Percentiles rank a stretch among this genome's conserved stretches.
Evolutionary conservation across 202 grass and related monocot species (phyloP).

Genomic region (Hordeum pubiflorum): DNA sequence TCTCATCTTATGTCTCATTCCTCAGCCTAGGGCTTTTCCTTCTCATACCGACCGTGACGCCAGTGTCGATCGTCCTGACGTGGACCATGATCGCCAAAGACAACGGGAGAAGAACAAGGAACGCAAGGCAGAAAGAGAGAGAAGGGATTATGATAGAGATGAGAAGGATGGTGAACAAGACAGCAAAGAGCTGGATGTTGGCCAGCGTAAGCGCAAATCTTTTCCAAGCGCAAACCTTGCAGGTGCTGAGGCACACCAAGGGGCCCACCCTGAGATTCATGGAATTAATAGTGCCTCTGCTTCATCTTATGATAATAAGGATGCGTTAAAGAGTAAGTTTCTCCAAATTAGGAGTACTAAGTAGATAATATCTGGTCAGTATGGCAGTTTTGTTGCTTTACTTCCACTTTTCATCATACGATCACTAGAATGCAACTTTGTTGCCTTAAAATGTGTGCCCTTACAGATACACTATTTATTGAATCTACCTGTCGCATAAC

Average conservation of each 20-base stretch:
- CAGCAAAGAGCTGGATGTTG: constrained; percentile 56
- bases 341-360: neutral
- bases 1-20: neutral
- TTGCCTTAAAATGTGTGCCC: neutral
- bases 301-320: constrained; percentile 84
- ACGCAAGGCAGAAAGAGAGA: constrained; percentile 73
- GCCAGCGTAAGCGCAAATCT: constrained; percentile 48
- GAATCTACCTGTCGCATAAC: neutral
- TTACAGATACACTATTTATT: neutral
- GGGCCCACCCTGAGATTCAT: constrained; percentile 43
- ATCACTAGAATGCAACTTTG: too few relatives aligned
- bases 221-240: constrained; percentile 41
- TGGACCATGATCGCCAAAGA: constrained; percentile 78
- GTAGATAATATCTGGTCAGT: neutral
- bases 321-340: constrained; percentile 85
- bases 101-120: constrained; percentile 86
- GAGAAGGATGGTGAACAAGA: constrained; percentile 82
- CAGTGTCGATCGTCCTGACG: constrained; percentile 79
- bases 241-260: constrained; percentile 51
- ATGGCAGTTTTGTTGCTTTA: too few relatives aligned
- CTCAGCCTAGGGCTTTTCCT: constrained; percentile 56
- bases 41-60: constrained; percentile 59
- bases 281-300: constrained; percentile 50
- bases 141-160: constrained; percentile 69
- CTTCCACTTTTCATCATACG: too few relatives aligned